Percentiles rank a stretch among this genome's conserved stretches.
Evolutionary conservation across 2,329 filamentous ascomycete genomes (phyloP).

Genomic region (Beauveria medogensis): DNA sequence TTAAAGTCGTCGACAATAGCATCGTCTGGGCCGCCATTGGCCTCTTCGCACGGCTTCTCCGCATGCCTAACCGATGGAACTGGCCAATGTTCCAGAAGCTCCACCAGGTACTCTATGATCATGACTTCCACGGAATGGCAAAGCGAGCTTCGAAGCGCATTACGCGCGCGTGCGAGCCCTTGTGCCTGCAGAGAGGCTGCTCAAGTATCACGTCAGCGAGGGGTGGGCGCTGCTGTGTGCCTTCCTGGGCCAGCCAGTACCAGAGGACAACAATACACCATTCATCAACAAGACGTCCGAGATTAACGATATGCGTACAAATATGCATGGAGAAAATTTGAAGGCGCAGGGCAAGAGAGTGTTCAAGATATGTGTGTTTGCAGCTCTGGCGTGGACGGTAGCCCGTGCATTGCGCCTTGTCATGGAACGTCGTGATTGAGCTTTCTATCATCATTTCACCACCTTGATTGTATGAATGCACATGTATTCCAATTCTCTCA

Average conservation of each 20-base stretch:
- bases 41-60: neutral
- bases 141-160: constrained; percentile 16
- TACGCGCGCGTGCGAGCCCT: constrained; percentile 15
- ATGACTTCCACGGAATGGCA: constrained; percentile 8
- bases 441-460: neutral
- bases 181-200: constrained; percentile 13
- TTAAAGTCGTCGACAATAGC: neutral
- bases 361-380: constrained; percentile 1
- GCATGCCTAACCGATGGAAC: constrained; percentile 8
- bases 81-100: constrained; percentile 15
- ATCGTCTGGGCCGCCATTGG: constrained; percentile 4
- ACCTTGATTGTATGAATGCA: no score
- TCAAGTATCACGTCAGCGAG: constrained; percentile 17
- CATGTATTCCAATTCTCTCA: neutral
- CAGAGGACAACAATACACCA: constrained; percentile 13
- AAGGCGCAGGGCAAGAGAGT: constrained; percentile 5
- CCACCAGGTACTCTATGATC: constrained; percentile 13
- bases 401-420: neutral
- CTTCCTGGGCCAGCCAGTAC: constrained; percentile 19
- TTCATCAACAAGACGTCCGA: constrained; percentile 10
- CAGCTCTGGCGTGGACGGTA: neutral
- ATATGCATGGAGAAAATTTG: neutral
- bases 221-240: constrained; percentile 21
- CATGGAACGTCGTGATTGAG: neutral
- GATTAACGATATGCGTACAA: constrained; percentile 5